Base-by-base conservation (phyloP, 2,329 filamentous ascomycete species). In the Neurospora sp. region DNA sequence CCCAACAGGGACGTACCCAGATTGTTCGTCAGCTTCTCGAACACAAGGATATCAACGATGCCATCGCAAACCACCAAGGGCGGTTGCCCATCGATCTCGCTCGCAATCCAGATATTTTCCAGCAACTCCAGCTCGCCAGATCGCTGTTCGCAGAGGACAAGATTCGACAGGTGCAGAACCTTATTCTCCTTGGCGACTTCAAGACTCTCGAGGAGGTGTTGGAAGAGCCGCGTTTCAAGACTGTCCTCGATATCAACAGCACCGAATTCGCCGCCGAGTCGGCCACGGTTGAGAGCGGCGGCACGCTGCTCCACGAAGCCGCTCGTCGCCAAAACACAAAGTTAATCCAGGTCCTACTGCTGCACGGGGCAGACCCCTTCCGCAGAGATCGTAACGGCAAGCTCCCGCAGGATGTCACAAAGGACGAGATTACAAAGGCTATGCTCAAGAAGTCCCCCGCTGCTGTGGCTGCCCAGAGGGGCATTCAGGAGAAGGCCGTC, bases 401-500 rank as follows among this genome's bases (percentile, higher is more conserved):
- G 80, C 85, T 99, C 39, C 93, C 96, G 2, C 96, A 99, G 78
- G 95, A 97, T 79, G 91, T 97, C 66, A 98, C 96, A 68, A 97
- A 96, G 77, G 96, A 99, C 78, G 96, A 99, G 77, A 88, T 88
- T 71, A 97, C 93, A 17, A 88, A 91, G 70, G 89, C 91, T 10
- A 95, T 99, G 77, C 83, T 99, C 66, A 99, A 98, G 82, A 92
- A 90, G 76, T 98, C 95, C 0, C 96, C 96, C 6, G 96, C 96
- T 12, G 96, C 96, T 6, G 93, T 96, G 8, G 94, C 93, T 15
- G 96, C 96, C 1, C 96, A 98, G 81, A 88, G 95, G 69, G 94
- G 93, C 43, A 97, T 99, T 41, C 96, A 99, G 80, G 96, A 99
- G 81, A 97, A 96, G 83, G 96, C 94, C 0, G 96, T 99, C 3